Conservation (phyloP, 441 rosid genomes). For the Croton setiger region DNA sequence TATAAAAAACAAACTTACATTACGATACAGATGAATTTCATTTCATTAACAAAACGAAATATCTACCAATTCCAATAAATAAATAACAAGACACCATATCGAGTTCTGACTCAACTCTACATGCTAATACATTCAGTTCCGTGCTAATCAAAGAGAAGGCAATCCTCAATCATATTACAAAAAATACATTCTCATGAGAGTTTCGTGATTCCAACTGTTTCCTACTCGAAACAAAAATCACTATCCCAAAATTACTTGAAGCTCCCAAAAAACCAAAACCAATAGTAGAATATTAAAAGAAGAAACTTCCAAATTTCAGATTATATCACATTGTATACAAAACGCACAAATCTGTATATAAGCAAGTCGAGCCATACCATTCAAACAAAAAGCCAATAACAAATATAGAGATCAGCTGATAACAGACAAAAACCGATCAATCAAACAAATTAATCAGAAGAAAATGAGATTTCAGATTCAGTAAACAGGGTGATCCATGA, state of each 20-base stretch:
- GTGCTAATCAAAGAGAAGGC: neutral
- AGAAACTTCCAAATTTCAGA: neutral
- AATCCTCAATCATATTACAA: neutral
- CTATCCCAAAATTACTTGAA: neutral
- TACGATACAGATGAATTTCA: neutral
- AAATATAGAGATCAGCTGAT: constrained; percentile 18
- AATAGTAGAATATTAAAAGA: neutral
- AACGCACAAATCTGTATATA: neutral
- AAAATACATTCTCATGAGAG: constrained; percentile 7
- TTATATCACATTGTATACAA: neutral
- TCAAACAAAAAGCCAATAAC: constrained; percentile 1
- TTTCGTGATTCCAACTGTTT: neutral
- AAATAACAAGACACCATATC: constrained; percentile 4
- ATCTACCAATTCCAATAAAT: constrained; percentile 11
- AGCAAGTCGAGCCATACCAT: neutral
- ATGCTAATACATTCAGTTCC: constrained; percentile 7
- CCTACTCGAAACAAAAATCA: constrained; percentile 7
- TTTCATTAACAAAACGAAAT: neutral
- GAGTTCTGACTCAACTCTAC: neutral
- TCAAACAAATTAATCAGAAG: neutral
- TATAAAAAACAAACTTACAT: neutral
- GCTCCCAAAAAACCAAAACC: constrained; percentile 11
- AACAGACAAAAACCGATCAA: neutral
- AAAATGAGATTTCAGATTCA: constrained; percentile 18
- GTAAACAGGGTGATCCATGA: constrained; percentile 4